Evolutionary conservation across 805 yeast genomes (phyloP), one percentile per base, ranked within the genome.

Genomic region (Candida mattraensis): DNA sequence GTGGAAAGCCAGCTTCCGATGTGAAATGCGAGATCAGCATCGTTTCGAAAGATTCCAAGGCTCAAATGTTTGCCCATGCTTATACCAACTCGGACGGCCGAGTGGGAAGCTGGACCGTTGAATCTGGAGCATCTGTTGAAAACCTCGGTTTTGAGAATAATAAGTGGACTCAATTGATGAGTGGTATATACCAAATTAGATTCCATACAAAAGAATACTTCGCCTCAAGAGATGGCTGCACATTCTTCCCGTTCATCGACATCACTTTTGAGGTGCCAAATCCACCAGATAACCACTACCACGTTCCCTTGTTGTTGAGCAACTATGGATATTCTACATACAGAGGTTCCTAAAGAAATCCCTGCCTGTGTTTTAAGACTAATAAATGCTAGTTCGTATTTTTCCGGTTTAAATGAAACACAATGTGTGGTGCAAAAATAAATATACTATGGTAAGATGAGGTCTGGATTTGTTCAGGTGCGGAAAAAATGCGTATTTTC

Each of bases 261-360:
- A 84, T 89, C 24, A 67, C 72, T 1, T 89, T 89, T 54, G 73
- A 72, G 19, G 76, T 89, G 3, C 71, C 70, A 5, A 68, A 70
- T 44, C 83, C 84, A 0, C 81, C 87, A 0, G 87, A 81, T 41
- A 66, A 75, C 24, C 98, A 89, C 58, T 89, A 87, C 61, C 98
- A 89, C 57, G 83, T 89, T 36, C 98, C 98, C 0, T 64, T 89
- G 43, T 70, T 89, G 35, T 66, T 89, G 39, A 80, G 95, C 28
- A 87, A 87, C 54, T 87, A 83, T 62, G 83, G 95, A 21, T 89
- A 88, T 64, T 78, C 95, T 5, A 89, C 97, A 0, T 89, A 89
- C 64, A 73, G 97, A 38, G 98, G 98, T 10, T 53, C 60, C 16
- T 56, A 33, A 40, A 7, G 9, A 18, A n/a, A 19, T 17, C 22